phyloP scores from a whole-genome alignment of 1,284 basidiomycete species.

The Gymnopus androsaceus region DNA sequence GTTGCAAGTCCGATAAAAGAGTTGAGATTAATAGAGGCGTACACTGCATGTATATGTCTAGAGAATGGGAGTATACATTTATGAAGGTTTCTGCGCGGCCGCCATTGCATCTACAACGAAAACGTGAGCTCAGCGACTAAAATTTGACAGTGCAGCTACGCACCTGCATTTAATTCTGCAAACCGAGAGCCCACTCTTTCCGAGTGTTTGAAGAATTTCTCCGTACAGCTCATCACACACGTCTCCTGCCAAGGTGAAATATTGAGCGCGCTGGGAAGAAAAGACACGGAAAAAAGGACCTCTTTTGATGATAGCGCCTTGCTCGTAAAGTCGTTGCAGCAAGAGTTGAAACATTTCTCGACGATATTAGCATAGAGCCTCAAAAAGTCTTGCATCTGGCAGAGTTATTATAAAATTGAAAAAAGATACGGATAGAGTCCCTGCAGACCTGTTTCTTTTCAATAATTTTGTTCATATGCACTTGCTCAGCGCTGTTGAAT shows the following conservation, averaged over 20 bases:
- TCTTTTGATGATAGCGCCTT: slow-evolving; percentile 93
- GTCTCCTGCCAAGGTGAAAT: slow-evolving; percentile 51
- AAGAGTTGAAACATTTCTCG: slow-evolving; percentile 93
- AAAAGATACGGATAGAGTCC: not conserved
- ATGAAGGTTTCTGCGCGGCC: slow-evolving; percentile 21
- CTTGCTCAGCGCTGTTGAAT: slow-evolving; percentile 85
- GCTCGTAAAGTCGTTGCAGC: slow-evolving; percentile 96
- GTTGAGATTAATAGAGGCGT: not conserved
- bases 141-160: slow-evolving; percentile 28
- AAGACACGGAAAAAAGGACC: slow-evolving; percentile 46
- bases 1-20: no score
- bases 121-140: not conserved
- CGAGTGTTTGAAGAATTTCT: slow-evolving; percentile 98
- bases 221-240: slow-evolving; percentile 75
- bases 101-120: slow-evolving; percentile 34
- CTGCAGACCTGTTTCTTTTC: slow-evolving; percentile 87
- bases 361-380: slow-evolving; percentile 94
- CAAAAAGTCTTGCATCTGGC: slow-evolving; percentile 97
- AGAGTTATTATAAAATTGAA: slow-evolving; percentile 3
- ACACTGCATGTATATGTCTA: not conserved
- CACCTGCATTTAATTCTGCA: slow-evolving; percentile 87
- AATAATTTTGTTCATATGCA: slow-evolving; percentile 87
- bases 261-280: slow-evolving; percentile 11
- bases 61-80: not conserved
- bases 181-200: slow-evolving; percentile 93